A percentile compares a stretch with the other conserved stretches of the same genome.
Evolutionary conservation across 208 protist species (phyloP).

Genomic region (Trypanosoma vivax): DNA sequence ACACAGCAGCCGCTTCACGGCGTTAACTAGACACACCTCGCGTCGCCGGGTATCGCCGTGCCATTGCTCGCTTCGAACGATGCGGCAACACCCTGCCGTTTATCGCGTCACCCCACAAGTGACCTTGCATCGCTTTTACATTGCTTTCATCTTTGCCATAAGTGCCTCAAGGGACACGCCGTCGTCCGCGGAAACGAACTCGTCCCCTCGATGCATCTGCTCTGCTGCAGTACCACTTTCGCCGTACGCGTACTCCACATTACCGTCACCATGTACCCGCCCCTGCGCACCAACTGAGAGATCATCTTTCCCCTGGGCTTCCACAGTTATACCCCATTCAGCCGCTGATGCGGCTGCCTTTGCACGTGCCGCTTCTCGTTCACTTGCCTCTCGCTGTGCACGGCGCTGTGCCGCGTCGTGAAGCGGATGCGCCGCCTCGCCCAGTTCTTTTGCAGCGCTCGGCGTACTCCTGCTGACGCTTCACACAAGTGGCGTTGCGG

Average conservation of each 20-base stretch:
- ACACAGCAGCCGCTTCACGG: no score
- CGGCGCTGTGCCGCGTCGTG: slow-evolving; percentile 38
- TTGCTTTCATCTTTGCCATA: slow-evolving; percentile 59
- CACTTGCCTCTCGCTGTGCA: slow-evolving; percentile 30
- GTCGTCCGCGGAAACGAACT: slow-evolving; percentile 9
- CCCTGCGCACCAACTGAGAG: slow-evolving; percentile 2
- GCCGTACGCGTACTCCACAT: slow-evolving; percentile 39
- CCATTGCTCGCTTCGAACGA: no score
- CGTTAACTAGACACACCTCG: no score
- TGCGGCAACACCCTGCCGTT: no score
- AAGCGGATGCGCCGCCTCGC: slow-evolving; percentile 54
- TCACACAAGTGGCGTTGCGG: slow-evolving; percentile 55
- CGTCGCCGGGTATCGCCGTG: no score
- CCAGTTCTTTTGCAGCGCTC: slow-evolving; percentile 14
- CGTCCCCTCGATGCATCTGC: slow-evolving; percentile 15
- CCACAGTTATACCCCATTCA: slow-evolving; percentile 81
- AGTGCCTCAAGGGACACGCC: slow-evolving; percentile 48
- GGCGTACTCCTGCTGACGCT: slow-evolving; percentile 66
- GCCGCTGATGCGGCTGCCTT: slow-evolving; percentile 46
- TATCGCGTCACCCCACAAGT: no score
- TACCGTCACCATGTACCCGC: neutral
- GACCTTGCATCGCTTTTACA: slow-evolving; percentile 27
- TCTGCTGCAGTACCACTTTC: neutral
- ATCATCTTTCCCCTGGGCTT: slow-evolving; percentile 23
- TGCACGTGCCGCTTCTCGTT: slow-evolving; percentile 26